Conservation (phyloP, 768 basidiomycete genomes). For the Lyophyllum atratum region DNA sequence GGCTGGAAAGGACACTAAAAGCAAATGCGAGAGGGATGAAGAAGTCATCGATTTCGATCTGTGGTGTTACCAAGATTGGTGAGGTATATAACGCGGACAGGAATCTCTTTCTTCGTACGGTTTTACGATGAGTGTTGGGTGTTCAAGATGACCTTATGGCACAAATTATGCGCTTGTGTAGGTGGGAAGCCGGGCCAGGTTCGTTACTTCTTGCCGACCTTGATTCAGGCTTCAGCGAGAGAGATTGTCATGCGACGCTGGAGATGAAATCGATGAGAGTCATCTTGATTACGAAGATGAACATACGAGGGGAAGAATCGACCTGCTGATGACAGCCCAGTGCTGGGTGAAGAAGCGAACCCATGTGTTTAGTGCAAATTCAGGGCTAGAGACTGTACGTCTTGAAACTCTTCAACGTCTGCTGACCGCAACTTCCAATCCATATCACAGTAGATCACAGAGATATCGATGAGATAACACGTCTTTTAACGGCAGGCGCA, state of each 20-base stretch:
- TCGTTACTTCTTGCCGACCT: no score
- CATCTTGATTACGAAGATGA: neutral
- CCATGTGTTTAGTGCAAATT: neutral
- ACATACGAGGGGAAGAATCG: neutral
- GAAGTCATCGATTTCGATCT: neutral
- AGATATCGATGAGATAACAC: neutral
- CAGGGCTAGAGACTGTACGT: neutral
- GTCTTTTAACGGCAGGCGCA: neutral
- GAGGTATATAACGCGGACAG: neutral
- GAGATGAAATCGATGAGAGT: no score
- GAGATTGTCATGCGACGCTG: no score
- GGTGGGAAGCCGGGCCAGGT: no score
- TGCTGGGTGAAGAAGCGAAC: neutral
- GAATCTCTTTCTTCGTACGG: no score
- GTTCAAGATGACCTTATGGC: no score
- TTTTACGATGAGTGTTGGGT: no score
- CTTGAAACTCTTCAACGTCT: neutral
- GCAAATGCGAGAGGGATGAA: neutral
- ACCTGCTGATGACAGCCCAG: neutral
- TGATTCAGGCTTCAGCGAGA: no score
- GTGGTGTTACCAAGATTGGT: neutral
- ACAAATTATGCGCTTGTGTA: no score
- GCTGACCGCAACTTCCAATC: neutral
- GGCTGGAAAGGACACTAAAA: constrained; percentile 3
- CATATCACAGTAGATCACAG: neutral